Percentiles rank a stretch among this genome's conserved stretches.
Evolutionary conservation across 805 yeast species (phyloP).

Genomic region (Candida coleopterorum): DNA sequence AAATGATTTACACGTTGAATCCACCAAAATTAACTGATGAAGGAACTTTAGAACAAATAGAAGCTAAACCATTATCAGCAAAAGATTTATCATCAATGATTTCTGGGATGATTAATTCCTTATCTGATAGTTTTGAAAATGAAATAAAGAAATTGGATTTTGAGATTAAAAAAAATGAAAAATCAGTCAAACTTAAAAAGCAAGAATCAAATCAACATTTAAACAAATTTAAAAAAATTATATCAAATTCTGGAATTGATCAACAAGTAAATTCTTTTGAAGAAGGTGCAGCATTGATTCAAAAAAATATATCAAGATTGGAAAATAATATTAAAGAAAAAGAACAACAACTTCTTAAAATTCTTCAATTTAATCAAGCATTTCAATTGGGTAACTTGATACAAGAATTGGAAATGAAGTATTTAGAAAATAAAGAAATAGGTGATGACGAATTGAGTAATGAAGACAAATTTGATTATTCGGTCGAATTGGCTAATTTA

Average conservation of each 20-base stretch:
- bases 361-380: constrained; percentile 40
- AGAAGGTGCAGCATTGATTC: constrained; percentile 22
- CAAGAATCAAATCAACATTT: constrained; percentile 34
- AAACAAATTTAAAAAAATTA: constrained; percentile 21
- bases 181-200: constrained; percentile 50
- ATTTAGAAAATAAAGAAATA: constrained; percentile 15
- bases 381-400: constrained; percentile 41
- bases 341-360: constrained; percentile 21
- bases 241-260: constrained; percentile 26
- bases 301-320: constrained; percentile 6
- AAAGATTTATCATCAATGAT: constrained; percentile 33
- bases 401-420: constrained; percentile 32
- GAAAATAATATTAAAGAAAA: constrained; percentile 4
- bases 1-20: constrained; percentile 17
- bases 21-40: constrained; percentile 31
- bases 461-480: constrained; percentile 15
- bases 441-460: constrained; percentile 12
- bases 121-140: constrained; percentile 51
- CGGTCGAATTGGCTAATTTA: constrained; percentile 39
- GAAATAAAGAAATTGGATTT: constrained; percentile 38
- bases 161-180: constrained; percentile 40
- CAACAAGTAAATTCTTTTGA: constrained; percentile 18
- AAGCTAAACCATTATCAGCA: constrained; percentile 21
- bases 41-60: constrained; percentile 22
- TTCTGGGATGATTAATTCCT: constrained; percentile 41